These are phyloP conservation scores for Lyophyllum semitale DNA, from an alignment of 768 basidiomycete species.

Conservation along the genomic window DNA sequence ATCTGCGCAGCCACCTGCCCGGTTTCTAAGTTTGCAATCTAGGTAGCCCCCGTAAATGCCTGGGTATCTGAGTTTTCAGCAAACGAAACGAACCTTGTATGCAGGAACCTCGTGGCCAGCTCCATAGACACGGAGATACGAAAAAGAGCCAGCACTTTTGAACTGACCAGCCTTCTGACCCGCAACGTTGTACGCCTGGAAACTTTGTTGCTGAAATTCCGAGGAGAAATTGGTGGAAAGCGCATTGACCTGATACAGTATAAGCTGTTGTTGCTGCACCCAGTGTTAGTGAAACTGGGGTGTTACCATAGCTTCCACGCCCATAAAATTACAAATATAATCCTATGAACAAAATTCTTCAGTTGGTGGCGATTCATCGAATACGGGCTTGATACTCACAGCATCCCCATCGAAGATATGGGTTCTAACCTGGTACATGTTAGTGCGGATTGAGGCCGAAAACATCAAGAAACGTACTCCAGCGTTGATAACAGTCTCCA, in stretches of 20 bases:
- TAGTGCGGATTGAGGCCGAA: background rate
- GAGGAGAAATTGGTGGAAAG: constrained; percentile 48
- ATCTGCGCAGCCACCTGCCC: constrained; percentile 47
- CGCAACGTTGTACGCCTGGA: constrained; percentile 49
- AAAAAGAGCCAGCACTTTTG: constrained; percentile 61
- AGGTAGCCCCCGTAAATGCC: constrained; percentile 12
- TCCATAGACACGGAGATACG: constrained; percentile 53
- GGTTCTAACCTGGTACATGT: constrained; percentile 37
- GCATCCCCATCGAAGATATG: constrained; percentile 59
- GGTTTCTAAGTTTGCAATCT: constrained; percentile 35
- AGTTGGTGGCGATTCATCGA: background rate
- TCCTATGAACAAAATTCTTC: constrained; percentile 32
- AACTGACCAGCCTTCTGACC: constrained; percentile 52
- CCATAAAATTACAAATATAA: constrained; percentile 54
- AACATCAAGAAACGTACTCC: constrained; percentile 38
- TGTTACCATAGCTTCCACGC: constrained; percentile 60
- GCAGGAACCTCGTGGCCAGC: constrained; percentile 54
- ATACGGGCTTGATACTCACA: constrained; percentile 31
- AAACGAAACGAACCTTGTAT: constrained; percentile 33
- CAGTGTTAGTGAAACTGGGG: background rate
- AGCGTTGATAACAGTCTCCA: constrained; percentile 60
- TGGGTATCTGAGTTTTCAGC: background rate
- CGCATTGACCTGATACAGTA: constrained; percentile 40
- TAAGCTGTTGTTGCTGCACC: background rate
- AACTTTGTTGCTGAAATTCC: constrained; percentile 41